These are phyloP conservation scores for Lactarius psammicola DNA, from an alignment of 768 basidiomycete species.

Conservation along the genomic window DNA sequence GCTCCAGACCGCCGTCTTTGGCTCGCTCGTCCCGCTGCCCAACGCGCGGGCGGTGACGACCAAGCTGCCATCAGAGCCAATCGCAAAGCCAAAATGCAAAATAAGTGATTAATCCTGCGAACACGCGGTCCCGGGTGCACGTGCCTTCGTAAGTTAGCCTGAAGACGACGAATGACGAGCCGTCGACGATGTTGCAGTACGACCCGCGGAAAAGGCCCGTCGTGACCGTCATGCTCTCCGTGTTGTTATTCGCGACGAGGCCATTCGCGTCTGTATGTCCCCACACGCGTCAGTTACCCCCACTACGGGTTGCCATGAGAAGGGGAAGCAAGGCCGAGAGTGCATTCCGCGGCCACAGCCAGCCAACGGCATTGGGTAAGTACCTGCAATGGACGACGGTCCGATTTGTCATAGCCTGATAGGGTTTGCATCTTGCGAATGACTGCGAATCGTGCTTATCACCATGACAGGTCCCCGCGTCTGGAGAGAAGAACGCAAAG, in stretches of 20 bases:
- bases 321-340: no score
- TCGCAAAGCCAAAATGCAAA: neutral
- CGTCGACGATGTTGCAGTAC: constrained; percentile 66
- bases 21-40: no score
- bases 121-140: constrained; percentile 46
- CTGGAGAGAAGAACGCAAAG: no score
- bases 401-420: no score
- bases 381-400: constrained; percentile 36
- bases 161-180: no score
- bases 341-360: constrained; percentile 53
- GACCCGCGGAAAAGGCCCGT: constrained; percentile 56
- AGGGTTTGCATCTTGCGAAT: neutral
- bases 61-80: constrained; percentile 25
- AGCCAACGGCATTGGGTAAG: constrained; percentile 63
- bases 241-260: constrained; percentile 68
- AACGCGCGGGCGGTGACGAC: no score
- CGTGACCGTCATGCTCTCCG: constrained; percentile 52
- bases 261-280: constrained; percentile 47
- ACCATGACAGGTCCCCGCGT: constrained; percentile 52
- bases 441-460: constrained; percentile 29
- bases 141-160: constrained; percentile 37
- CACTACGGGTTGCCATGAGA: no score
- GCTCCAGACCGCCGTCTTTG: no score
- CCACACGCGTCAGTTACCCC: neutral
- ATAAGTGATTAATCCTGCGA: neutral